A percentile compares a stretch with the other conserved stretches of the same genome.
phyloP scores from a whole-genome alignment of 169 alveolate species.

The Pseudocohnilembus persalinus region DNA sequence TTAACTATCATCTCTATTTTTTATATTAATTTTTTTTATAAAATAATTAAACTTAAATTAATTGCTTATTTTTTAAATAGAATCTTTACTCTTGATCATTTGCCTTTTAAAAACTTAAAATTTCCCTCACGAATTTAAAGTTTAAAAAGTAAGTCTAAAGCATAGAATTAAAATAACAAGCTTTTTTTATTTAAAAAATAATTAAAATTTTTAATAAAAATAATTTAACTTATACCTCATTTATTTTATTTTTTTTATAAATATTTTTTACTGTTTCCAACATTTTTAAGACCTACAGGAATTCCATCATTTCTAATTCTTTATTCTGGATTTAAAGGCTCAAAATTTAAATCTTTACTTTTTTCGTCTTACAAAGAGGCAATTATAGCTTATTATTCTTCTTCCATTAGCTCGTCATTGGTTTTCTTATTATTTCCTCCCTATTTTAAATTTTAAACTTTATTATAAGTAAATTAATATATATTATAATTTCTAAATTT shows the following conservation, averaged over 20 bases:
- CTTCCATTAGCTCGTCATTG: no score
- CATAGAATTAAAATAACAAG: conserved; percentile 68
- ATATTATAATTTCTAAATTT: no score
- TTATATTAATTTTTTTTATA: not conserved
- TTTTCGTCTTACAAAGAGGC: conserved; percentile 33
- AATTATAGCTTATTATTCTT: conserved; percentile 33
- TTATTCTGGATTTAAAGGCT: conserved; percentile 62
- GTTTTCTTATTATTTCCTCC: no score
- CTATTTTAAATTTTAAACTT: conserved; percentile 1
- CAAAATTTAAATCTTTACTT: conserved; percentile 27
- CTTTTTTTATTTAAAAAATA: not conserved
- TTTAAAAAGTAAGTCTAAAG: conserved; percentile 50
- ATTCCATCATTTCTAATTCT: conserved; percentile 49
- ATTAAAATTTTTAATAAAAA: no score
- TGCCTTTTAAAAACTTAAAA: conserved; percentile 40
- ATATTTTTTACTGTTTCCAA: conserved; percentile 45
- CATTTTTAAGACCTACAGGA: conserved; percentile 60
- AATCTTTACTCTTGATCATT: conserved; percentile 13
- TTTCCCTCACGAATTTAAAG: conserved; percentile 44
- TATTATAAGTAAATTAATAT: no score
- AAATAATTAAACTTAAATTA: no score
- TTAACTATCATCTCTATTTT: not conserved
- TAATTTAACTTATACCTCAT: not conserved
- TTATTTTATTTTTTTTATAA: no score
- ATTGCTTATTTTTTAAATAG: no score